Conservation (phyloP, 1,284 basidiomycete species). For the Trichosporon sp. region DNA sequence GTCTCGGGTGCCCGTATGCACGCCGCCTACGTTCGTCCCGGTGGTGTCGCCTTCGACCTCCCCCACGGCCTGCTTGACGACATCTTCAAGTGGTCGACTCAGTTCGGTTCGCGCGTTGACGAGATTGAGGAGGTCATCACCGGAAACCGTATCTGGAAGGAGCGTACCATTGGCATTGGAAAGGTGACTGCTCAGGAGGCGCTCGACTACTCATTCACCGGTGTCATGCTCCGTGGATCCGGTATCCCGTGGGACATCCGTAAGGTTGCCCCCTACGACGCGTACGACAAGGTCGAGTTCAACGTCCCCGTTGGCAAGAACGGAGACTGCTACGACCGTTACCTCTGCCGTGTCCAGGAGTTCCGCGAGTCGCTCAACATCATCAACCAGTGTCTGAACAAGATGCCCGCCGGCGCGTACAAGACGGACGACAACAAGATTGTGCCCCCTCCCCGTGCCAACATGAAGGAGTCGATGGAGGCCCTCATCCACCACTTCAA, state of each 20-base stretch:
- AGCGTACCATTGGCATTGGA: conserved; percentile 88
- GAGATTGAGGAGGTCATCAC: conserved; percentile 98
- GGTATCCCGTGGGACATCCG: conserved; percentile 95
- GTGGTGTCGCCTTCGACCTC: conserved; percentile 96
- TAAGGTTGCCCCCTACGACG: conserved; percentile 92
- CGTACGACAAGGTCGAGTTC: conserved; percentile 97
- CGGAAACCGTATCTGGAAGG: conserved; percentile 97
- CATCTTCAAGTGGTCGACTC: conserved; percentile 97
- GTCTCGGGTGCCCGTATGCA: conserved; percentile 97
- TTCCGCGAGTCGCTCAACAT: conserved; percentile 94
- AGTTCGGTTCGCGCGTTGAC: conserved; percentile 80
- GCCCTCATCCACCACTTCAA: conserved; percentile 98
- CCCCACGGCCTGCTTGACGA: conserved; percentile 96
- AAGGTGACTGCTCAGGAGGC: conserved; percentile 90
- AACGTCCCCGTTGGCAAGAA: conserved; percentile 95
- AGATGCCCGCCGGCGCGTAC: conserved; percentile 90
- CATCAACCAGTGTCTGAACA: conserved; percentile 89
- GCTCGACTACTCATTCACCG: conserved; percentile 89
- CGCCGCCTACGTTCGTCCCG: conserved; percentile 96
- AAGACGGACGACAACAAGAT: conserved; percentile 99
- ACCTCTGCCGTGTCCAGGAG: conserved; percentile 96
- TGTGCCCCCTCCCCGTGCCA: conserved; percentile 91
- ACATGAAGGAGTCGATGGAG: conserved; percentile 99
- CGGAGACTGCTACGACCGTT: conserved; percentile 84
- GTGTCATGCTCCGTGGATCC: conserved; percentile 94